phyloP scores from a whole-genome alignment of 2,329 filamentous ascomycete species.

The Trichoderma sp. region DNA sequence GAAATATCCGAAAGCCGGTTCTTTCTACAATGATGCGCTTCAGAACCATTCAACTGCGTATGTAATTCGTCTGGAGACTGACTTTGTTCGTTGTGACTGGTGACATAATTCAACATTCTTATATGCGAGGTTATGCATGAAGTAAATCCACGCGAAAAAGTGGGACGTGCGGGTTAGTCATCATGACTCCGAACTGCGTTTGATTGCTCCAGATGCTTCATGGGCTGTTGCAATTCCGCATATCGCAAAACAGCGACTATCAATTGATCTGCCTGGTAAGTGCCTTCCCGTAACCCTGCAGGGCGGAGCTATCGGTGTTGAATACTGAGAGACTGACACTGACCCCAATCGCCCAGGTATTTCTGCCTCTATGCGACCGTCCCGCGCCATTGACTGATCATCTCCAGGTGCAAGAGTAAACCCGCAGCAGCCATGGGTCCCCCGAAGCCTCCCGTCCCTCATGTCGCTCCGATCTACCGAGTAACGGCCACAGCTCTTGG shows the following conservation, averaged over 20 bases:
- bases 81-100: not conserved
- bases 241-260: not conserved
- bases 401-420: slow-evolving; percentile 10
- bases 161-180: slow-evolving; percentile 14
- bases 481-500: slow-evolving; percentile 83
- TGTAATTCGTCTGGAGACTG: not conserved
- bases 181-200: not conserved
- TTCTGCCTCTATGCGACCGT: not conserved
- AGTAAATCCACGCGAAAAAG: not conserved
- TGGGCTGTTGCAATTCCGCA: slow-evolving; percentile 5
- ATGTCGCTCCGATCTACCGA: slow-evolving; percentile 66
- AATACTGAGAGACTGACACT: not conserved
- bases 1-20: not conserved
- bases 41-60: not conserved
- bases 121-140: not conserved
- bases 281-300: not conserved
- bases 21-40: not conserved
- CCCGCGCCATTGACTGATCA: not conserved
- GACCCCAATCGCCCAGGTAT: not conserved
- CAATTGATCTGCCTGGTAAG: slow-evolving; percentile 2
- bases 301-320: not conserved
- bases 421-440: slow-evolving; percentile 31
- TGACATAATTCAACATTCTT: not conserved
- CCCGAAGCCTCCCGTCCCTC: slow-evolving; percentile 44
- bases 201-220: not conserved